These are phyloP conservation scores for Ceratobasidium sp. DNA, from an alignment of 1,284 basidiomycete species.

Conservation along the genomic window DNA sequence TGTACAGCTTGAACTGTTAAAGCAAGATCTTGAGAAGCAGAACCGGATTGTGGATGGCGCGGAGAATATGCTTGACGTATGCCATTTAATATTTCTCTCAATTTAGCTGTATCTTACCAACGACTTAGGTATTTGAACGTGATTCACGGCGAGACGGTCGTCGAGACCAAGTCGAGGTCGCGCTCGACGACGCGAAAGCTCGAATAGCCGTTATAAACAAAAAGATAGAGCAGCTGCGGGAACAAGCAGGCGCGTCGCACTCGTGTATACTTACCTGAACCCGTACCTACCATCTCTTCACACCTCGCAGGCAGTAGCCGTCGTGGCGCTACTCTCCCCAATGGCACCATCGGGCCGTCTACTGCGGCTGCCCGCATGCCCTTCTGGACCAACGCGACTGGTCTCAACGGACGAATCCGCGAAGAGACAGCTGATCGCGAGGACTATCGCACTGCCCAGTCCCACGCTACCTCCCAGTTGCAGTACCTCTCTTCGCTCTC, in stretches of 20 bases:
- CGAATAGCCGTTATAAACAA: conserved; percentile 77
- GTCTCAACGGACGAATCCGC: conserved; percentile 49
- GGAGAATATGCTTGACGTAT: conserved; percentile 80
- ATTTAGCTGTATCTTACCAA: conserved; percentile 28
- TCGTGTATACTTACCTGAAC: background rate
- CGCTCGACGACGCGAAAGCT: conserved; percentile 77
- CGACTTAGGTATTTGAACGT: conserved; percentile 47
- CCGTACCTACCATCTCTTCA: background rate
- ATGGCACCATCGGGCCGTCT: conserved; percentile 50
- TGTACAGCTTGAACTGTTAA: conserved; percentile 73
- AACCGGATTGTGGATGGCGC: conserved; percentile 88
- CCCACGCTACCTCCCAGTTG: conserved; percentile 36
- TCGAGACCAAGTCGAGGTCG: conserved; percentile 81
- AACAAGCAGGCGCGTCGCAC: conserved; percentile 48
- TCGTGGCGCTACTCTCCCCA: conserved; percentile 22
- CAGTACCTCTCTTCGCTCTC: conserved; percentile 34
- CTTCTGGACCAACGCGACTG: conserved; percentile 55
- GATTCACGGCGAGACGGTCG: conserved; percentile 54
- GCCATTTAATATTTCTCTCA: conserved; percentile 59
- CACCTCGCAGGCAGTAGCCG: conserved; percentile 46
- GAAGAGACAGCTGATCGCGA: conserved; percentile 38
- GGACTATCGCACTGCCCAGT: conserved; percentile 41
- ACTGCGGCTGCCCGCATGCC: conserved; percentile 60
- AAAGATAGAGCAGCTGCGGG: conserved; percentile 73
- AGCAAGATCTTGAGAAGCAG: conserved; percentile 75